Evolutionary conservation across 306 rosid genomes (phyloP), one percentile per base, ranked within the genome.

Genomic region (Prunus fruticosa): DNA sequence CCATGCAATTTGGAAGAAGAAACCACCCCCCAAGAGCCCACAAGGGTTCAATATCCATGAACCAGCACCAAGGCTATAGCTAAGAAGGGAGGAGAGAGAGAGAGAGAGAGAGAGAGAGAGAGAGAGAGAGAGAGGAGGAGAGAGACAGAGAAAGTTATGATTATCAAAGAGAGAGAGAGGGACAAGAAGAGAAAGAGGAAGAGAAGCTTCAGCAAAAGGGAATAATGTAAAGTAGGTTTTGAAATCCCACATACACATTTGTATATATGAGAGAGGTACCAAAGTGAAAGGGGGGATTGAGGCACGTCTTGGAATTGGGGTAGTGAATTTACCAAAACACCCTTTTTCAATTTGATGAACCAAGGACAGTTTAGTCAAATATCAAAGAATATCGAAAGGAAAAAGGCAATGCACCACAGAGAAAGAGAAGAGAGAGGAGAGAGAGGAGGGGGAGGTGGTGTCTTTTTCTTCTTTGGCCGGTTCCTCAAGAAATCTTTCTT

Each of bases 21-120:
- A 79, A 87, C 93, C 93, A 92, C 93, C 98, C 99, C 99, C 97
- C 99, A 87, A 91, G 80, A 86, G 78, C 82, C 97, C 97, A 92
- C 92, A 92, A 89, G 95, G 93, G 88, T 88, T 94, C 97, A 94
- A 94, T 89, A 92, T 92, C 98, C 98, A 94, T 94, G 86, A 92
- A 94, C 98, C 95, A 85, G 90, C 88, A 11, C 85, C 92, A 87
- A 85, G 85, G 85, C 82, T 56, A 54, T 45, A 46, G 51, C 87
- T 88, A 82, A 38, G 84, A 78, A 86, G 76, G 69, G 57, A 69
- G 43, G 52, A 65, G 80, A 71, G 1, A 38, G 47, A 62, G 60
- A 49, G 4, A 22, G 70, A 57, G 72, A 84, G 80, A 76, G 53
- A 54, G 32, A 58, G 4, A 72, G 56, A 46, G 78, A 20, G 64